These are phyloP conservation scores for Elongisporangium undulatum DNA, from an alignment of 352 stramenopile genomes.

Conservation along the genomic window DNA sequence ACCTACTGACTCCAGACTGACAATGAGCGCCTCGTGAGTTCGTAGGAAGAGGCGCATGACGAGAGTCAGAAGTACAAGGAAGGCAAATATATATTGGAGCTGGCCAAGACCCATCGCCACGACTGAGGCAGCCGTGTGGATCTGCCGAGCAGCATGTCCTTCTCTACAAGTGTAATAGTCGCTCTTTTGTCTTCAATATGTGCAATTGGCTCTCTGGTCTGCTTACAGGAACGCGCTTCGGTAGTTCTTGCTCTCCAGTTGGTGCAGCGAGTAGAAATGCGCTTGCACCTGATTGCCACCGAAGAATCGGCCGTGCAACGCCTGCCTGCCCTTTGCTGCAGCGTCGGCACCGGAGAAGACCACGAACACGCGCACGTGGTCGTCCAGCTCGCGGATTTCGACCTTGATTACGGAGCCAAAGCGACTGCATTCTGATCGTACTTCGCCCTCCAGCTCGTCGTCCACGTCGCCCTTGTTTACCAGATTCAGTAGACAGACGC, in stretches of 20 bases:
- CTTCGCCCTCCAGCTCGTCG: constrained; percentile 62
- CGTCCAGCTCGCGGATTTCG: constrained; percentile 50
- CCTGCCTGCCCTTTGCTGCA: constrained; percentile 43
- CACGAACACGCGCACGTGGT: constrained; percentile 80
- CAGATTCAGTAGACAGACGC: constrained; percentile 70
- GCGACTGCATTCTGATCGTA: constrained; percentile 57
- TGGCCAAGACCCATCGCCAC: constrained; percentile 80
- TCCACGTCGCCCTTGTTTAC: constrained; percentile 69
- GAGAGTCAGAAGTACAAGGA: constrained; percentile 95
- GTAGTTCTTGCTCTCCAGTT: constrained; percentile 44
- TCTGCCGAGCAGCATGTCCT: not conserved
- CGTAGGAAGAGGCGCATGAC: constrained; percentile 89
- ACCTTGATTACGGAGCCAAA: constrained; percentile 56
- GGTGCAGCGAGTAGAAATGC: constrained; percentile 46
- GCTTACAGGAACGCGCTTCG: constrained; percentile 47
- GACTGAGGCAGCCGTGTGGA: not conserved
- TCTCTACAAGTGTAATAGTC: not conserved
- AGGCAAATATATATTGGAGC: constrained; percentile 96
- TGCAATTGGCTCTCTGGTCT: not conserved
- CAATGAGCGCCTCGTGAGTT: not conserved
- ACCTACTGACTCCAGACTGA: not conserved
- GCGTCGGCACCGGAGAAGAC: constrained; percentile 47
- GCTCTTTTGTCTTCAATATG: constrained; percentile 1
- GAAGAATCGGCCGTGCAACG: constrained; percentile 73
- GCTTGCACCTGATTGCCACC: constrained; percentile 69